Evolutionary conservation across 768 basidiomycete genomes (phyloP), one percentile per base, ranked within the genome.

Genomic region (Phlegmacium glaucopus): DNA sequence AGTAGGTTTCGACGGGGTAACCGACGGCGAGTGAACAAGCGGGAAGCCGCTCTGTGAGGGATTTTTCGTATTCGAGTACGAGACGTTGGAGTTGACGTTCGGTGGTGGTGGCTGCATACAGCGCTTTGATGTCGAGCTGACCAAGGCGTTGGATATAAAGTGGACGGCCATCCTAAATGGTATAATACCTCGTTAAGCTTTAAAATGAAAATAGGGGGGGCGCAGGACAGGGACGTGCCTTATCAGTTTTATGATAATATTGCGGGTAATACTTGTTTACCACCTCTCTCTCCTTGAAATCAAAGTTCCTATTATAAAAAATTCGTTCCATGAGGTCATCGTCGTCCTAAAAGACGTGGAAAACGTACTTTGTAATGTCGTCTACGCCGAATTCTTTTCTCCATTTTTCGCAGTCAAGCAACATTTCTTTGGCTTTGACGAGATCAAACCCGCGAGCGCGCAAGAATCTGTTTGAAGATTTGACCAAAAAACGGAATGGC

Each of bases 181-280:
- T 12, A 25, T n/a, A n/a, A 8, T 13, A 8, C 47, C 11, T 25
- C 10, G 41, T 44, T 40, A 27, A 54, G 17, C 13, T 17, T 29
- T n/a, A n/a, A n/a, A n/a, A n/a, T n/a, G n/a, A n/a, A n/a, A n/a
- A n/a, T n/a, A n/a, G n/a, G n/a, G n/a, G n/a, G n/a, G n/a, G n/a
- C n/a, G n/a, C n/a, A n/a, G n/a, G n/a, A n/a, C n/a, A n/a, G n/a
- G n/a, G n/a, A n/a, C 26, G 7, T 9, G 39, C 92, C 76, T 86
- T 93, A 76, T 98, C 95, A 55, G 76, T 87, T 73, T 91, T 94
- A 74, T 98, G 95, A 66, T 97, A 96, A 68, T 80, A 96, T 59
- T 95, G 93, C 2, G 94, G 94, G 61, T 96, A 98, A 59, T 87
- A 92, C 70, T 90, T 87, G 76, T 93, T 82, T 7, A 97, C 94